phyloP scores from a whole-genome alignment of 805 yeast species.

The Yamadazyma nakazawae region DNA sequence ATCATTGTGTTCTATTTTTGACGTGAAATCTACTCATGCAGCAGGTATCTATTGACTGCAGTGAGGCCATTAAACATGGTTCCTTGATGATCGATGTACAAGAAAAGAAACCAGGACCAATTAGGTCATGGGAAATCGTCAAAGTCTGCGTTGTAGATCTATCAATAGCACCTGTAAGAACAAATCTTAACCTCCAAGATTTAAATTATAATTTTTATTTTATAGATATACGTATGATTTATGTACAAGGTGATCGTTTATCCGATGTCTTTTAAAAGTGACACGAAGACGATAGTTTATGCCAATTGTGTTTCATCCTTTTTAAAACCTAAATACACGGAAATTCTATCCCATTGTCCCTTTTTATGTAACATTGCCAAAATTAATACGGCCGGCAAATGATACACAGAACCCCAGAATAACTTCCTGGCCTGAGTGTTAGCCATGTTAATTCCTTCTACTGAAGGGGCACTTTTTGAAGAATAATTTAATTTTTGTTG shows the following conservation, averaged over 20 bases:
- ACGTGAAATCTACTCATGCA: too few relatives aligned
- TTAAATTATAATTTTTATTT: too few relatives aligned
- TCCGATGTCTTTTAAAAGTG: background rate
- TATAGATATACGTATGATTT: background rate
- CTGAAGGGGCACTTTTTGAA: conserved; percentile 38
- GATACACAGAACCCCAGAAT: conserved; percentile 94
- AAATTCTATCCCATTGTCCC: conserved; percentile 81
- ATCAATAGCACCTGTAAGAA: too few relatives aligned
- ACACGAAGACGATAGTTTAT: background rate
- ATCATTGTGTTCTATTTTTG: too few relatives aligned
- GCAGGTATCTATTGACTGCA: too few relatives aligned
- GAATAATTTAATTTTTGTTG: conserved; percentile 69
- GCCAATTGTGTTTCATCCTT: background rate
- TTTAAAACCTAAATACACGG: conserved; percentile 23
- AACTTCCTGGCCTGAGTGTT: conserved; percentile 73
- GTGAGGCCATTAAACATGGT: too few relatives aligned
- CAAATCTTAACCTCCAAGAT: too few relatives aligned
- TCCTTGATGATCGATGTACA: too few relatives aligned
- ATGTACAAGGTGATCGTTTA: background rate
- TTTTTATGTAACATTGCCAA: conserved; percentile 93
- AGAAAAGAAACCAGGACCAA: too few relatives aligned
- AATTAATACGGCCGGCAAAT: conserved; percentile 82
- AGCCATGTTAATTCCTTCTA: conserved; percentile 59
- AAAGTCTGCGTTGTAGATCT: too few relatives aligned
- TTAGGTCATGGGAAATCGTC: too few relatives aligned